Conservation (phyloP, 2,329 filamentous ascomycete species). For the Ampelomyces quisqualis region DNA sequence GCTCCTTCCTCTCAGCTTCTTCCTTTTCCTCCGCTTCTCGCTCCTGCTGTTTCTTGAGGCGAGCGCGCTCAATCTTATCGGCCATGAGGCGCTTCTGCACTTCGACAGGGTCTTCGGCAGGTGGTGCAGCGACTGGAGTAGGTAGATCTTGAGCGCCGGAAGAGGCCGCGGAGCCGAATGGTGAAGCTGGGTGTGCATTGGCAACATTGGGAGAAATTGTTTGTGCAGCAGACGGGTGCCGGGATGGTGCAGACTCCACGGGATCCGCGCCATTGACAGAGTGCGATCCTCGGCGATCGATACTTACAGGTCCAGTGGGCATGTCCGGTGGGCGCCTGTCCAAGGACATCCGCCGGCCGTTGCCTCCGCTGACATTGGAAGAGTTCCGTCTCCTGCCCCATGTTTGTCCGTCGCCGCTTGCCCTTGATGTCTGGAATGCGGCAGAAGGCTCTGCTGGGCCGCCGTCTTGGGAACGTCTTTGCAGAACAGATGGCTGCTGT, state of each 20-base stretch:
- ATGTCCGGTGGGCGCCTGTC: constrained; percentile 49
- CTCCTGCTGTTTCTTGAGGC: constrained; percentile 63
- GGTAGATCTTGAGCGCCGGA: constrained; percentile 24
- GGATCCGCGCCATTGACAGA: constrained; percentile 33
- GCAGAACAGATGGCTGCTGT: constrained; percentile 77
- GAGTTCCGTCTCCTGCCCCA: constrained; percentile 80
- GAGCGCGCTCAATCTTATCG: constrained; percentile 66
- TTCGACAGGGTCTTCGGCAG: constrained; percentile 63
- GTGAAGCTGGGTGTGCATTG: constrained; percentile 39
- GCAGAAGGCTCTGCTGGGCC: constrained; percentile 79
- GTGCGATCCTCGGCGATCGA: constrained; percentile 36
- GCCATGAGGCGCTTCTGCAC: constrained; percentile 69
- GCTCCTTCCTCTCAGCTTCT: constrained; percentile 69
- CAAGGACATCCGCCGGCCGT: constrained; percentile 65
- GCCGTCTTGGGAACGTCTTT: constrained; percentile 66
- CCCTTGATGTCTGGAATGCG: constrained; percentile 78
- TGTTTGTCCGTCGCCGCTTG: constrained; percentile 61
- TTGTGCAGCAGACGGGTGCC: constrained; percentile 26
- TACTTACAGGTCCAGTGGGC: constrained; percentile 26
- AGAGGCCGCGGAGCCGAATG: constrained; percentile 38
- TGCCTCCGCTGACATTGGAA: constrained; percentile 87
- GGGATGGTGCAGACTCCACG: constrained; percentile 21
- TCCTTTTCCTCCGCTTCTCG: constrained; percentile 64
- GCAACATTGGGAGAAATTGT: constrained; percentile 33
- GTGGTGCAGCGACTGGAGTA: constrained; percentile 39